phyloP scores from a whole-genome alignment of 2,329 filamentous ascomycete genomes.

The Nemania bipapillata region DNA sequence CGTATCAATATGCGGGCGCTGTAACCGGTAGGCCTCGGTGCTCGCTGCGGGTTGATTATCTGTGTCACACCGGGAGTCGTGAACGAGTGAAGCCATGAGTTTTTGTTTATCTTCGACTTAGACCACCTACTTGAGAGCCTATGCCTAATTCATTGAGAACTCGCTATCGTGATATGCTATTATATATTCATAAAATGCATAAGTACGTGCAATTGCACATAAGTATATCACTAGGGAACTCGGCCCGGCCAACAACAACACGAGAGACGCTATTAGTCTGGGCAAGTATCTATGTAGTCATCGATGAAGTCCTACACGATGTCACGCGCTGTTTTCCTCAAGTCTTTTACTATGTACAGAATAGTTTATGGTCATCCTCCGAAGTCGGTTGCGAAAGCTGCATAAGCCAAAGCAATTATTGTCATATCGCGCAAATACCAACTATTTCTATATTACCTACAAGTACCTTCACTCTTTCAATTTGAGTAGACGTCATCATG shows the following conservation, averaged over 20 bases:
- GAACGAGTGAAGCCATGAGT: not conserved
- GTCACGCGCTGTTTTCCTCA: not conserved
- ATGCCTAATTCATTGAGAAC: not conserved
- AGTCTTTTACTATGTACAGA: not conserved
- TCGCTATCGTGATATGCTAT: not conserved
- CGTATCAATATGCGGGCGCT: not conserved
- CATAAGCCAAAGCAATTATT: not conserved
- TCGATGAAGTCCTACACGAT: not conserved
- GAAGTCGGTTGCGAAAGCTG: not conserved
- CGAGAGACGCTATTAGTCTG: not conserved
- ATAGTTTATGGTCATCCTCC: not conserved
- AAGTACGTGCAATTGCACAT: not conserved
- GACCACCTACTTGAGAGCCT: too few species aligned
- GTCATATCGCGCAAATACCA: not conserved
- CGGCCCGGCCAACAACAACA: slow-evolving; percentile 6
- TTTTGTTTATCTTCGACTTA: not conserved
- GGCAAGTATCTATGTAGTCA: not conserved
- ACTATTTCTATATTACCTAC: too few species aligned
- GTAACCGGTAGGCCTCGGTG: slow-evolving; percentile 3
- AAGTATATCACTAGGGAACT: not conserved
- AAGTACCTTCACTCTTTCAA: not conserved
- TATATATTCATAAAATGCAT: not conserved
- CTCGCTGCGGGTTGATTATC: not conserved
- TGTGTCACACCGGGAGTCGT: not conserved
- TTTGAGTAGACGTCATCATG: not conserved